A percentile compares a stretch with the other conserved stretches of the same genome.
Evolutionary conservation across 352 stramenopile genomes (phyloP).

Genomic region (Globisporangium orthogonon): DNA sequence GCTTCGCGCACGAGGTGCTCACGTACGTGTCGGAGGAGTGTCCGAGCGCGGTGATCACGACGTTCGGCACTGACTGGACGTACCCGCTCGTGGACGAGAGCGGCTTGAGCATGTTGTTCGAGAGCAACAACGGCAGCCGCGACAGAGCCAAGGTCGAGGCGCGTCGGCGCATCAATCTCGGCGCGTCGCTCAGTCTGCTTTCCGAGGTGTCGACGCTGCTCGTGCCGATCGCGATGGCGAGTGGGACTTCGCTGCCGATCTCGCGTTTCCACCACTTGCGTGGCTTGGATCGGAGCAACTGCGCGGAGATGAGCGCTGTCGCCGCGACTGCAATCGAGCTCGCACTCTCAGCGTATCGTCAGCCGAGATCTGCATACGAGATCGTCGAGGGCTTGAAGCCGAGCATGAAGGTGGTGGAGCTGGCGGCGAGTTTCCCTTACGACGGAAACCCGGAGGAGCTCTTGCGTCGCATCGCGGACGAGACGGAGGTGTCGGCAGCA

Average conservation of each 20-base stretch:
- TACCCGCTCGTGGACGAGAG: conserved; percentile 55
- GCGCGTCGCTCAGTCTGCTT: conserved; percentile 49
- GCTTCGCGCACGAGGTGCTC: conserved; percentile 62
- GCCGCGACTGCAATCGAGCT: conserved; percentile 52
- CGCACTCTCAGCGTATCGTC: conserved; percentile 33
- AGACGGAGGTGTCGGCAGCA: conserved; percentile 7
- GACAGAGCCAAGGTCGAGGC: conserved; percentile 60
- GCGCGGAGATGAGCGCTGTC: conserved; percentile 20
- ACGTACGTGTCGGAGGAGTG: conserved; percentile 73
- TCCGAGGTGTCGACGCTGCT: conserved; percentile 51
- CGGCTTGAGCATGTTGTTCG: conserved; percentile 30
- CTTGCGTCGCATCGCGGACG: conserved; percentile 18
- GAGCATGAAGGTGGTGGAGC: conserved; percentile 51
- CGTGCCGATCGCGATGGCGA: conserved; percentile 45
- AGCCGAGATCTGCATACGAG: conserved; percentile 24
- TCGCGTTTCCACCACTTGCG: conserved; percentile 23
- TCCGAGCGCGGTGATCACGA: conserved; percentile 36
- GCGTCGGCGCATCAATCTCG: conserved; percentile 54
- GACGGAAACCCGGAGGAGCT: conserved; percentile 23
- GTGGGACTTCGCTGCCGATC: conserved; percentile 15
- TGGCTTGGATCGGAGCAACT: conserved; percentile 22
- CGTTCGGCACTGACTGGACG: conserved; percentile 68
- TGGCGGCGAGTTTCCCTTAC: conserved; percentile 40
- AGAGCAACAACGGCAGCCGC: conserved; percentile 16
- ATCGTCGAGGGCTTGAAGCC: conserved; percentile 38